Evolutionary conservation across 1,284 basidiomycete genomes (phyloP), one percentile per base, ranked within the genome.

Genomic region (Laetiporus sulphureus): DNA sequence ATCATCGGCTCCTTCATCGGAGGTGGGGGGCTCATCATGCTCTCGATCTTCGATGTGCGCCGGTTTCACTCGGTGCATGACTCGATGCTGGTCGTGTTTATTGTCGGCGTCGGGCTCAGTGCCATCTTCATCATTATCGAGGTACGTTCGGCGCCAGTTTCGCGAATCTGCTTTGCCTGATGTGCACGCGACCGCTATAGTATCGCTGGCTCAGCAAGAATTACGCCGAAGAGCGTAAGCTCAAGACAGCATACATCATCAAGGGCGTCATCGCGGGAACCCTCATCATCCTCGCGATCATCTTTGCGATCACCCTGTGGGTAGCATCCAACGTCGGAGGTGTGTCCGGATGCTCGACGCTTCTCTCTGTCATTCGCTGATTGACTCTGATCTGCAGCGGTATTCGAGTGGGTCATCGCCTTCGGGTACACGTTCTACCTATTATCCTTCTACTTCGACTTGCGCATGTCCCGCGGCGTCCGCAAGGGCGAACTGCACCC

Each of bases 51-150:
- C 51, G 83, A 87, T 55, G 83, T 79, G 1, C 67, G 68, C 45
- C 69, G 71, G 1, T 67, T 74, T 54, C 50, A 65, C 2, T 68
- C 53, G 12, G 49, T 68, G 8, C 83, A 87, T 54, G 60, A 77
- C 13, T 45, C 65, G 15, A 85, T 83, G 50, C 68, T 87, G 18
- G 66, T 84, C 27, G 62, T 86, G 5, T 61, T 79, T 46, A 68
- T 84, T 22, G 76, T 82, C 21, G 69, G 53, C 41, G 68, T 86
- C 1, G 74, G 68, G 1, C 54, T 87, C 25, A 81, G 77, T 44
- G 80, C 81, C 7, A 72, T 87, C 29, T 86, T 86, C 61, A 81
- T 81, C 4, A 65, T 84, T 13, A 44, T 73, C n/a, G 83, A 88
- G 69, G 79, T 79, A 53, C 20, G 62, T 52, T 4, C 16, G 25